phyloP scores from a whole-genome alignment of 257 asterid genomes.

The Forsythia suspensa region DNA sequence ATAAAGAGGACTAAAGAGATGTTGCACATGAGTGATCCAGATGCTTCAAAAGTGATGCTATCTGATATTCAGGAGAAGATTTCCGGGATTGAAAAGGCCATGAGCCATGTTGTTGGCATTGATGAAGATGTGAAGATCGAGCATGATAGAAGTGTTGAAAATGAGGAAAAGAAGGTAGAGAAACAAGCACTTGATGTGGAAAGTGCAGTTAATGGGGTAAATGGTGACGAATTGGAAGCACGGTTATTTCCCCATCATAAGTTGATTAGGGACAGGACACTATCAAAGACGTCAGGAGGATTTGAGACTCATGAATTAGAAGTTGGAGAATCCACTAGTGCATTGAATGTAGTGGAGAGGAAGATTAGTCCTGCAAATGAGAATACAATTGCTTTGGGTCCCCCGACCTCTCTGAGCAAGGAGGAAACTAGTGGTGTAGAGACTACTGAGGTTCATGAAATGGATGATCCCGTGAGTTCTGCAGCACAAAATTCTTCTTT shows the following conservation, averaged over 20 bases:
- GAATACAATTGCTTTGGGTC: slow-evolving; percentile 46
- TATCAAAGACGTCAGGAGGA: slow-evolving; percentile 35
- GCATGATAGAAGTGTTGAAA: slow-evolving; percentile 15
- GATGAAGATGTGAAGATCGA: slow-evolving; percentile 34
- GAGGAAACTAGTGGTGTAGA: slow-evolving; percentile 29
- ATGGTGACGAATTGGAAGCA: slow-evolving; percentile 58
- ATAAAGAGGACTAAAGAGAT: slow-evolving; percentile 77
- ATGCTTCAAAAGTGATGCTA: slow-evolving; percentile 61
- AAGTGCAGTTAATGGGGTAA: slow-evolving; percentile 53
- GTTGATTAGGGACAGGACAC: slow-evolving; percentile 56
- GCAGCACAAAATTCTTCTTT: slow-evolving; percentile 29
- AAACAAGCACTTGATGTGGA: slow-evolving; percentile 28
- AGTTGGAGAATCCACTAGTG: slow-evolving; percentile 27
- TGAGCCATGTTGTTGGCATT: slow-evolving; percentile 43
- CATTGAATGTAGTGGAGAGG: slow-evolving; percentile 31
- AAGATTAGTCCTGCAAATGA: slow-evolving; percentile 31
- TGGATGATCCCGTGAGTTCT: slow-evolving; percentile 39
- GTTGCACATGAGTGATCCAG: slow-evolving; percentile 61
- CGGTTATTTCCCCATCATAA: slow-evolving; percentile 75
- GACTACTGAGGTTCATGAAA: slow-evolving; percentile 47
- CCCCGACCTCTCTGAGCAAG: slow-evolving; percentile 41
- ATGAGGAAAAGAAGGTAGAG: slow-evolving; percentile 23
- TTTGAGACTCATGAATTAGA: slow-evolving; percentile 13
- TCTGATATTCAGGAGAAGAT: slow-evolving; percentile 73
- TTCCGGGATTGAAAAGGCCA: slow-evolving; percentile 78